Base-by-base conservation (phyloP, 1,284 basidiomycete species). In the Ceratorhiza oryzae-sativae region DNA sequence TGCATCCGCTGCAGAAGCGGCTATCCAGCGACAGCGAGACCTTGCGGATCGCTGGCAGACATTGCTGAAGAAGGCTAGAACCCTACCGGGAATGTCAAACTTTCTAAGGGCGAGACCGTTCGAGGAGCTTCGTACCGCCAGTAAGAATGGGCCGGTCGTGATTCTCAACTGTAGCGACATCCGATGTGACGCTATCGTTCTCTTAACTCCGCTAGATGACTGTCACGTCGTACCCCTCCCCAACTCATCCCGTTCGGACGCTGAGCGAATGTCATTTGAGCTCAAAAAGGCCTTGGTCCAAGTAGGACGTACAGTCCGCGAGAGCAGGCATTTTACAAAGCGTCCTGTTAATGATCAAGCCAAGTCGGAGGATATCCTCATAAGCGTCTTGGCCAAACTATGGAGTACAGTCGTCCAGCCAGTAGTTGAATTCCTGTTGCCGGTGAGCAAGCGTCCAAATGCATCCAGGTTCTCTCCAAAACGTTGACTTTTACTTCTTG, bases 181-280 rank as follows among this genome's bases (percentile, higher is more conserved):
- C 9, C 73, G 76, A 10, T 77, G 78, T 68, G 79, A 80, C 75
- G 80, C 79, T 9, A 58, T 80, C 20, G 71, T 77, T 25, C 73
- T 74, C 56, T 68, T 30, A 51, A 15, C 18, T 34, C 23, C 53
- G 48, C n/a, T 20, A 5, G 41, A 56, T 13, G 20, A 13, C 9
- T 45, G 49, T 23, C 34, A 39, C 34, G 49, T 32, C 30, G 23
- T 45, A 55, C 41, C 67, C 30, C 34, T 56, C 34, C 25, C 12
- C 6, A 10, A 45, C 15, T 55, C 34, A 36, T 56, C 41, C 25
- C 20, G 34, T 32, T 23, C 48, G 8, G 55, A 56, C 36, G 49
- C 34, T 58, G 53, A 41, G 18, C 4, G 42, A 32, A 51, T 58
- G 34, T n/a, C 32, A 13, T 5, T 15, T 23, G 53, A 70, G 12